Evolutionary conservation across 2,329 filamentous ascomycete genomes (phyloP).

Genomic region (Rutstroemia sp.): DNA sequence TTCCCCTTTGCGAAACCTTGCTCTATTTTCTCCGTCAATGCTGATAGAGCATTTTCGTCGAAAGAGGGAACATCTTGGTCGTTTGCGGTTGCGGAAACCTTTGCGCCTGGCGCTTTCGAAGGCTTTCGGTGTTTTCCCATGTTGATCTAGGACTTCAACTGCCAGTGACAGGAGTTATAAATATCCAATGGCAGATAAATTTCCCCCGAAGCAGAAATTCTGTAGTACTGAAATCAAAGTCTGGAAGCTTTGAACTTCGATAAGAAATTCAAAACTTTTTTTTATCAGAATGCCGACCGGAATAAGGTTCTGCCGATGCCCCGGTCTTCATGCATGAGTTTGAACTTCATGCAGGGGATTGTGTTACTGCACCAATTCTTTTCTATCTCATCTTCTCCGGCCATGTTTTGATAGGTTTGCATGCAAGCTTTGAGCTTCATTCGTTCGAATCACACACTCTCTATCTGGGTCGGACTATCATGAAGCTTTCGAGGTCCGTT

Average conservation of each 20-base stretch:
- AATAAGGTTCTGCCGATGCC: slow-evolving; percentile 6
- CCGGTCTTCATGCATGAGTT: background rate
- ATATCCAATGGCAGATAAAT: background rate
- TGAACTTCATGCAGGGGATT: background rate
- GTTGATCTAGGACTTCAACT: background rate
- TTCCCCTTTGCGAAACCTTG: slow-evolving; percentile 39
- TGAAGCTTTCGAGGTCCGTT: too few relatives aligned
- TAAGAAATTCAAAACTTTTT: slow-evolving; percentile 5
- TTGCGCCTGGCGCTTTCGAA: slow-evolving; percentile 5
- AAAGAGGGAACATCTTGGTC: slow-evolving; percentile 33
- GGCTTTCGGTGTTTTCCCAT: slow-evolving; percentile 25
- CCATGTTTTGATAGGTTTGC: too few relatives aligned
- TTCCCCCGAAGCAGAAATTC: too few relatives aligned
- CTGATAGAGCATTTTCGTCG: slow-evolving; percentile 42
- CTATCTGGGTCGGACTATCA: too few relatives aligned
- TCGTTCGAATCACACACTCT: too few relatives aligned
- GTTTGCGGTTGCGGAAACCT: slow-evolving; percentile 16
- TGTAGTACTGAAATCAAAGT: background rate
- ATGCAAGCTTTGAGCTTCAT: too few relatives aligned
- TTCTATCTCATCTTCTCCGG: background rate
- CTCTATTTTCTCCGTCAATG: slow-evolving; percentile 51
- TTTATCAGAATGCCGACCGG: background rate
- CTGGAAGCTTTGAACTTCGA: background rate
- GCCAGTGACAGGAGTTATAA: background rate
- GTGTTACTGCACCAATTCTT: background rate